These are phyloP conservation scores for Saussurea involucrata DNA, from an alignment of 129 eudicot species.

Conservation along the genomic window DNA sequence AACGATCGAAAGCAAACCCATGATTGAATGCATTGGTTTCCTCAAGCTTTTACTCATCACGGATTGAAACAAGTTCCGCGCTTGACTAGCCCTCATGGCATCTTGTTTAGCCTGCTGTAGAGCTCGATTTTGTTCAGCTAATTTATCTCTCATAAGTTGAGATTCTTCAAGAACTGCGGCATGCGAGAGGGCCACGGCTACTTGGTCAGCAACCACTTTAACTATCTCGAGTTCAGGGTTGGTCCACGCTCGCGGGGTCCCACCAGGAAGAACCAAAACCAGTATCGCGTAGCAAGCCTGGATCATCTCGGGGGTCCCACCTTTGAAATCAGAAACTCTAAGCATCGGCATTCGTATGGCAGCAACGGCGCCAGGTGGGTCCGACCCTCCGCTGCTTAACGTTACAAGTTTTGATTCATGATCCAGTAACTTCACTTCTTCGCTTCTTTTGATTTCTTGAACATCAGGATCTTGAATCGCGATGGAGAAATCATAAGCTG, in stretches of 20 bases:
- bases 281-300: constrained; percentile 60
- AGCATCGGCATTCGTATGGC: constrained; percentile 82
- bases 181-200: constrained; percentile 77
- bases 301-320: constrained; percentile 65
- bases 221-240: constrained; percentile 59
- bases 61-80: constrained; percentile 53
- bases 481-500: constrained; percentile 13
- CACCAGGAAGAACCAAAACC: constrained; percentile 60
- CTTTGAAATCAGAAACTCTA: constrained; percentile 56
- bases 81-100: constrained; percentile 63
- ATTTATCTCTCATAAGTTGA: constrained; percentile 56
- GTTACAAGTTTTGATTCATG: constrained; percentile 41
- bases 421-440: constrained; percentile 39
- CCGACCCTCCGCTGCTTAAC: constrained; percentile 45
- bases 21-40: constrained; percentile 67
- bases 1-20: constrained; percentile 60
- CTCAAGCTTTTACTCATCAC: constrained; percentile 70
- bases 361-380: constrained; percentile 52
- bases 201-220: constrained; percentile 69
- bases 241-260: constrained; percentile 55
- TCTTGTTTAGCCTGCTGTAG: constrained; percentile 54
- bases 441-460: constrained; percentile 43
- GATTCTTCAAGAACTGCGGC: constrained; percentile 80
- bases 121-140: constrained; percentile 61
- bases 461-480: constrained; percentile 52